phyloP scores from a whole-genome alignment of 202 grass and related monocot genomes.

The Zizania palustris region DNA sequence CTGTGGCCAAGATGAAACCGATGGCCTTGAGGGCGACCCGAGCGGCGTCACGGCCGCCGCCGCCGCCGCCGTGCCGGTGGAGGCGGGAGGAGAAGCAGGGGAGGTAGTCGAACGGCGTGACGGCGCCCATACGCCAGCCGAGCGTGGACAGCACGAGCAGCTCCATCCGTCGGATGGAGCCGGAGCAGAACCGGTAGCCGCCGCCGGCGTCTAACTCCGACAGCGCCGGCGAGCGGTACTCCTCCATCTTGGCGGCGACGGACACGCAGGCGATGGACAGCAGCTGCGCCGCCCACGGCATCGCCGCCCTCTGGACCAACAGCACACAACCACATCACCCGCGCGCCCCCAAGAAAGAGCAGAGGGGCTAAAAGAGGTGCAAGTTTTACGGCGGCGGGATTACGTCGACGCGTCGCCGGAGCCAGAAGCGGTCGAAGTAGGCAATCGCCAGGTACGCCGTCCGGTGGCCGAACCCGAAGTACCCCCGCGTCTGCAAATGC shows the following conservation, averaged over 20 bases:
- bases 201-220: constrained; percentile 60
- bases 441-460: constrained; percentile 81
- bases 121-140: constrained; percentile 76
- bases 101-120: constrained; percentile 86
- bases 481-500: constrained; percentile 61
- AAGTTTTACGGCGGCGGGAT: constrained; percentile 25
- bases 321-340: constrained; percentile 36
- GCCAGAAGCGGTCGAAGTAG: constrained; percentile 82
- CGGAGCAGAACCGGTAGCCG: constrained; percentile 62
- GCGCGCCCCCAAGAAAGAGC: constrained; percentile 27
- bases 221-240: constrained; percentile 60
- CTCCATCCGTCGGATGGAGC: constrained; percentile 73
- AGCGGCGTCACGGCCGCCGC: constrained; percentile 33
- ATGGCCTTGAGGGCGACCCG: constrained; percentile 47
- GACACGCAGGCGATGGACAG: constrained; percentile 84
- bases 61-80: constrained; percentile 43
- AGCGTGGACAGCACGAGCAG: constrained; percentile 84
- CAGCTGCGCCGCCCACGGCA: constrained; percentile 74
- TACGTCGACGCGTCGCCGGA: constrained; percentile 83
- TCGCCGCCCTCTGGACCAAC: constrained; percentile 56
- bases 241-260: constrained; percentile 90
- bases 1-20: constrained; percentile 43
- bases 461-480: constrained; percentile 70
- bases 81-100: constrained; percentile 62
- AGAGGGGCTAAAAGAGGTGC: background rate